Evolutionary conservation across 2,329 filamentous ascomycete genomes (phyloP).

Genomic region (Cordyceps fumosorosea): DNA sequence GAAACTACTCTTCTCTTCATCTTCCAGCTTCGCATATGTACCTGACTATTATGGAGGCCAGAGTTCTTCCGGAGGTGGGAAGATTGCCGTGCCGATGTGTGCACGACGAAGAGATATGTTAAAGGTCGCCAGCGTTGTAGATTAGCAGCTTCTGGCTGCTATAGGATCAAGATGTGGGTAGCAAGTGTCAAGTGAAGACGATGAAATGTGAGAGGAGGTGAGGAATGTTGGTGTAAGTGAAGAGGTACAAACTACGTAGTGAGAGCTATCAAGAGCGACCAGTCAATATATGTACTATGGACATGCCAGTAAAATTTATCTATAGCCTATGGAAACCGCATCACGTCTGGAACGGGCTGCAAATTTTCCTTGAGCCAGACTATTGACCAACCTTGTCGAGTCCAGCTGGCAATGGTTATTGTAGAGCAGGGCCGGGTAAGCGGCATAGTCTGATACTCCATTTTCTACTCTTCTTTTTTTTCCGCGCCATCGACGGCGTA

Average conservation of each 20-base stretch:
- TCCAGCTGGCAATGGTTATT: background rate
- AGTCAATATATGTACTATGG: background rate
- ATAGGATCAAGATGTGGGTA: no score
- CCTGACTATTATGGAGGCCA: constrained; percentile 14
- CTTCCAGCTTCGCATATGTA: background rate
- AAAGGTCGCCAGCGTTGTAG: constrained; percentile 13
- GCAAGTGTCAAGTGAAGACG: background rate
- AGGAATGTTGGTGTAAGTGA: background rate
- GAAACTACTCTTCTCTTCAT: background rate
- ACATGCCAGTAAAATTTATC: background rate
- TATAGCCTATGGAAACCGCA: background rate
- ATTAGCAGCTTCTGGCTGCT: constrained; percentile 6
- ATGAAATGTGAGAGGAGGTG: background rate
- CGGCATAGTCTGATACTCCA: background rate
- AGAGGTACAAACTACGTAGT: background rate
- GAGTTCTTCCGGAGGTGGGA: constrained; percentile 14
- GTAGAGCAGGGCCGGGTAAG: background rate
- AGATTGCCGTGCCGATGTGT: constrained; percentile 7
- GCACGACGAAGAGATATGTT: background rate
- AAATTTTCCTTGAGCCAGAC: background rate
- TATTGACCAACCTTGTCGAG: background rate
- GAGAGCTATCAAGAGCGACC: no score
- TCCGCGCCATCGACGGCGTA: background rate
- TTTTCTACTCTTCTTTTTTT: background rate
- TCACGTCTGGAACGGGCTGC: background rate